These are phyloP conservation scores for Hylodesmum podocarpum DNA, from an alignment of 306 rosid species.

Conservation along the genomic window DNA sequence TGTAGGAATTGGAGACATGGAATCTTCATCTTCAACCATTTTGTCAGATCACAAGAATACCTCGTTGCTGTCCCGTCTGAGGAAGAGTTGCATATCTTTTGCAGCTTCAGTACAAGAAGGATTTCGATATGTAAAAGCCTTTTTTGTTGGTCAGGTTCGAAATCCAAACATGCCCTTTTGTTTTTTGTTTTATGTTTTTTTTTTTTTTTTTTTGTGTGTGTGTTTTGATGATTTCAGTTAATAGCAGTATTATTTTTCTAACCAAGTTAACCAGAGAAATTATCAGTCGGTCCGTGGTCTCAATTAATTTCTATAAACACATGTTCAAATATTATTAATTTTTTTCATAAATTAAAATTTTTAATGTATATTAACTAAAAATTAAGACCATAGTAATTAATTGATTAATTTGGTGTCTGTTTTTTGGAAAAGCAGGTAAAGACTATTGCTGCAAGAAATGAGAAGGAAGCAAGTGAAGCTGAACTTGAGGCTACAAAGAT, in stretches of 20 bases:
- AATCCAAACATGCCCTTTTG: background rate
- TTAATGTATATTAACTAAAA: too few species aligned
- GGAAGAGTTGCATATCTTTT: slow-evolving; percentile 32
- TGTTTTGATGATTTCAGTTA: background rate
- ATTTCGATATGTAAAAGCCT: slow-evolving; percentile 38
- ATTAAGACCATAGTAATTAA: too few species aligned
- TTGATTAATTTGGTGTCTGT: too few species aligned
- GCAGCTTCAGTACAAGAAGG: slow-evolving; percentile 37
- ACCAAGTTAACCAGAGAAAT: background rate
- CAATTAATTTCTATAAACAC: too few species aligned
- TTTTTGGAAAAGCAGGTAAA: slow-evolving; percentile 25
- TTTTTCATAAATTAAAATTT: too few species aligned
- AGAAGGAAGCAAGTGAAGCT: slow-evolving; percentile 46
- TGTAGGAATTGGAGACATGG: slow-evolving; percentile 14
- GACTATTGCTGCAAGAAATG: slow-evolving; percentile 38
- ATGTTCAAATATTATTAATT: too few species aligned
- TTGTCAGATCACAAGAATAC: slow-evolving; percentile 22
- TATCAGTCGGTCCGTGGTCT: too few species aligned
- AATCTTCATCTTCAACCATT: slow-evolving; percentile 10
- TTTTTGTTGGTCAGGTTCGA: slow-evolving; percentile 44
- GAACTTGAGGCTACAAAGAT: slow-evolving; percentile 43
- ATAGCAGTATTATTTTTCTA: too few species aligned
- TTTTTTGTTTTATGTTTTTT: background rate
- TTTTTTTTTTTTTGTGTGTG: background rate
- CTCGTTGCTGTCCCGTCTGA: slow-evolving; percentile 13